Base-by-base conservation (phyloP, 345 rosid genomes). In the Lumnitzera littorea region DNA sequence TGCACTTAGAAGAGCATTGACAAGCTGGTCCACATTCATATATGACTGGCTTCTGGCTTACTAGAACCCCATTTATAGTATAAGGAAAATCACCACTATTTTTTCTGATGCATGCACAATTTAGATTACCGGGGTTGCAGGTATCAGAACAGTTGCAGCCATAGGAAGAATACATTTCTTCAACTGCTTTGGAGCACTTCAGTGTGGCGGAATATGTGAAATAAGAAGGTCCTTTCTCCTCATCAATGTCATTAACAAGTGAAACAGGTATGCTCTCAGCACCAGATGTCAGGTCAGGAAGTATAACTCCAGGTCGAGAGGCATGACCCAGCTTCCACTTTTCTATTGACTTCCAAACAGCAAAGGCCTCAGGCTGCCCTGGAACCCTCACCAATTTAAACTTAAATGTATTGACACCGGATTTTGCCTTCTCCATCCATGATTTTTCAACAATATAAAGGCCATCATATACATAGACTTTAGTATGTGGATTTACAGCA, bases 11-110 rank as follows among this genome's bases (percentile, higher is more conserved):
- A 51, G 58, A 13, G 66, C 97, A 94, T 4, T 78, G 85, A 75
- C 99, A 94, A 1, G 96, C 58, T 15, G 86, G 78, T 50, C 92
- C 86, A 70, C 99, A 94, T 69, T 94, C 99, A 72, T 84, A 70
- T 20, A 86, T 60, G 72, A 94, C 65, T 3, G 88, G 73, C 73
- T 82, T 88, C 52, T 80, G 78, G 61, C 76, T 68, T 29, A 83
- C 91, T 25, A 91, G 65, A 76, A 83, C 53, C 49, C 92, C 95
- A 59, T 70, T 80, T 24, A 74, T 64, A 1, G 79, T 83, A 62
- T 90, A 88, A 2, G 97, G 89, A 63, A 82, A 74, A 69, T 72
- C 73, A 53, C 88, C 87, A 41, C 73, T 87, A 46, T 94, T 94
- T 75, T 83, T 88, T 56, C 76, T 72, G 46, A 84, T 72, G 74